phyloP scores from a whole-genome alignment of 2,329 filamentous ascomycete species.

The Fusarium chaquense region DNA sequence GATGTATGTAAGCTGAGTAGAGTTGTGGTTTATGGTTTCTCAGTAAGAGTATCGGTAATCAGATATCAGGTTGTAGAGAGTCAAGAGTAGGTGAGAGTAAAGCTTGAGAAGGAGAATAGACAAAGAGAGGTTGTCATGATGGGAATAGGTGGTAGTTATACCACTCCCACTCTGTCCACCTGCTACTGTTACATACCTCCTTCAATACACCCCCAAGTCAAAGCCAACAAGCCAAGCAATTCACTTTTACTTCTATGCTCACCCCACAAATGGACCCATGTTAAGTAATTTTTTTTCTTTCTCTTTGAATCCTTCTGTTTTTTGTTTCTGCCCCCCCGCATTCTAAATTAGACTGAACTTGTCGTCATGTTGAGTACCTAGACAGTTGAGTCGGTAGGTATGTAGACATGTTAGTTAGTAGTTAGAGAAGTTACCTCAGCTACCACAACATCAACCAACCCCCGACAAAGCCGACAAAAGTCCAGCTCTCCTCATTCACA shows the following conservation, averaged over 20 bases:
- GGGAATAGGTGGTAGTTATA: slow-evolving; percentile 44
- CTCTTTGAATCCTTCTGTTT: background rate
- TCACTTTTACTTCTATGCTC: slow-evolving; percentile 29
- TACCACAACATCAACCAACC: background rate
- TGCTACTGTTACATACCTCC: slow-evolving; percentile 9
- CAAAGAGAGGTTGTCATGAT: slow-evolving; percentile 39
- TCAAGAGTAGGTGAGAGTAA: slow-evolving; percentile 8
- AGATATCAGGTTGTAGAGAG: background rate
- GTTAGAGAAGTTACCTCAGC: background rate
- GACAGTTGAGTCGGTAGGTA: background rate
- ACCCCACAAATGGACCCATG: slow-evolving; percentile 43
- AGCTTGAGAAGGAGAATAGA: slow-evolving; percentile 10
- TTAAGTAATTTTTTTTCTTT: slow-evolving; percentile 3
- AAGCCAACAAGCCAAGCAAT: slow-evolving; percentile 22
- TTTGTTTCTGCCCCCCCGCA: slow-evolving; percentile 37
- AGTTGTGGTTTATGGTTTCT: slow-evolving; percentile 13
- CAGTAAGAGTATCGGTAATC: slow-evolving; percentile 1
- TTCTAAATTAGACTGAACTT: slow-evolving; percentile 26
- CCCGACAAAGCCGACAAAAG: background rate
- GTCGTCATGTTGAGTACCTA: slow-evolving; percentile 34
- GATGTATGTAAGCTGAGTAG: slow-evolving; percentile 12
- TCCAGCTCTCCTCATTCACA: background rate
- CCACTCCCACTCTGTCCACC: slow-evolving; percentile 4
- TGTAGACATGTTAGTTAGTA: background rate
- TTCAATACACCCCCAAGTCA: slow-evolving; percentile 19